Percentiles rank a stretch among this genome's conserved stretches.
phyloP scores from a whole-genome alignment of 768 basidiomycete genomes.

The Boletus sp. region DNA sequence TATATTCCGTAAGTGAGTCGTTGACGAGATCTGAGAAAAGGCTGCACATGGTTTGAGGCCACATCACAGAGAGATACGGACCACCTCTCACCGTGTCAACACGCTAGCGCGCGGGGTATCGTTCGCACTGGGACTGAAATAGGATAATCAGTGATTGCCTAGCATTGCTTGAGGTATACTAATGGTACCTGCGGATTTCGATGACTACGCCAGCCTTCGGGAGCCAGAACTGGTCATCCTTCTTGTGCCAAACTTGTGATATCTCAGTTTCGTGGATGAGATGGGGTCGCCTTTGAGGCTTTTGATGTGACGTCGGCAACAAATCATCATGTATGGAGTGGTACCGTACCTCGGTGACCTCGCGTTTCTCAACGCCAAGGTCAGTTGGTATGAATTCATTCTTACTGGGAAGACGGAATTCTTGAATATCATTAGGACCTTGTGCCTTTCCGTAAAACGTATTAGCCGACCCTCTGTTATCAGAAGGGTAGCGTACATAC shows the following conservation, averaged over 20 bases:
- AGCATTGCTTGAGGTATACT: background rate
- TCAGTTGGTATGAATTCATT: constrained; percentile 92
- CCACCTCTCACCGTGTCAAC: constrained; percentile 56
- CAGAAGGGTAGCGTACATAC: constrained; percentile 27
- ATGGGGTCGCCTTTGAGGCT: constrained; percentile 75
- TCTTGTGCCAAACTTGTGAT: constrained; percentile 91
- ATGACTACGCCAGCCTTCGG: constrained; percentile 81
- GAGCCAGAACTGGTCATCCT: constrained; percentile 95
- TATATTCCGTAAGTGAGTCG: constrained; percentile 85
- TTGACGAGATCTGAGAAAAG: constrained; percentile 82
- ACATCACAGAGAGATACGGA: background rate
- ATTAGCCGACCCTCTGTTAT: background rate
- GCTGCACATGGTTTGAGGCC: constrained; percentile 33
- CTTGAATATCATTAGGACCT: constrained; percentile 57
- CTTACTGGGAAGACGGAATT: constrained; percentile 74
- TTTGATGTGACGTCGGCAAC: constrained; percentile 6
- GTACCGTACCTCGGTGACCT: constrained; percentile 53
- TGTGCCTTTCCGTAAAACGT: constrained; percentile 46
- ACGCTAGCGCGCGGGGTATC: constrained; percentile 66
- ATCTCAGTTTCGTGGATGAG: constrained; percentile 69
- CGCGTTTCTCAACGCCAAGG: constrained; percentile 76
- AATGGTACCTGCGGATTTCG: constrained; percentile 64
- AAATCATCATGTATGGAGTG: background rate
- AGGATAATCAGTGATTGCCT: background rate
- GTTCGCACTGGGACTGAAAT: constrained; percentile 52